Evolutionary conservation across 108 stramenopile genomes (phyloP).

Genomic region (Cyclotella sp.): DNA sequence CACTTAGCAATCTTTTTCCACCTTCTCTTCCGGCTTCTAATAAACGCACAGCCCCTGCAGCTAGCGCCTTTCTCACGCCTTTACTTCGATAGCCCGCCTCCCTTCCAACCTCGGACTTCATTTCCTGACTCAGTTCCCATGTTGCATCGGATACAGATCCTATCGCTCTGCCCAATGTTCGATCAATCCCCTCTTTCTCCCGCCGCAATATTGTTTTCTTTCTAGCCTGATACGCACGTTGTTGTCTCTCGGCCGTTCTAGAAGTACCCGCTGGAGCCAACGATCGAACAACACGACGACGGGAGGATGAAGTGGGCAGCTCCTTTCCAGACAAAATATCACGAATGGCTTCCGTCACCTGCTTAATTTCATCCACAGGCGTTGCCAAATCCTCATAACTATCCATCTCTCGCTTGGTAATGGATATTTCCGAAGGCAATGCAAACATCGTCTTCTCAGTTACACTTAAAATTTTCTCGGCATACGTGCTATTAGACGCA

Average conservation of each 20-base stretch:
- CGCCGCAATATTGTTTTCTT: conserved; percentile 61
- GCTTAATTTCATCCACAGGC: conserved; percentile 74
- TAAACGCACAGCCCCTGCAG: conserved; percentile 55
- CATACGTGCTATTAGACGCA: conserved; percentile 52
- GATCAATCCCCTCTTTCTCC: conserved; percentile 67
- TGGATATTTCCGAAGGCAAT: conserved; percentile 35
- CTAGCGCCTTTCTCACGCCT: conserved; percentile 60
- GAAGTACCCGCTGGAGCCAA: conserved; percentile 66
- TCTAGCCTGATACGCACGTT: conserved; percentile 68
- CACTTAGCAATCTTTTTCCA: conserved; percentile 40
- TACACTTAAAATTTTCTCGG: conserved; percentile 39
- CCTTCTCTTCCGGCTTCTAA: conserved; percentile 46
- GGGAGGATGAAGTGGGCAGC: conserved; percentile 21
- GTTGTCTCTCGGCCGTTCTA: conserved; percentile 54
- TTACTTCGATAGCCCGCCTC: conserved; percentile 80
- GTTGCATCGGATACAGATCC: conserved; percentile 71
- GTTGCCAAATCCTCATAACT: conserved; percentile 69
- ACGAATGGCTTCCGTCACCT: conserved; percentile 69
- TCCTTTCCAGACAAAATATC: conserved; percentile 64
- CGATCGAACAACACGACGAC: conserved; percentile 50
- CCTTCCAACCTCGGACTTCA: conserved; percentile 63
- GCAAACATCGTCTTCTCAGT: conserved; percentile 42
- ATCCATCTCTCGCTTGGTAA: conserved; percentile 24
- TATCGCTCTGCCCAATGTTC: conserved; percentile 53
- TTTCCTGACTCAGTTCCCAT: conserved; percentile 74